A percentile compares a stretch with the other conserved stretches of the same genome.
Evolutionary conservation across 2,329 filamentous ascomycete genomes (phyloP).

Genomic region (Nemania abortiva): DNA sequence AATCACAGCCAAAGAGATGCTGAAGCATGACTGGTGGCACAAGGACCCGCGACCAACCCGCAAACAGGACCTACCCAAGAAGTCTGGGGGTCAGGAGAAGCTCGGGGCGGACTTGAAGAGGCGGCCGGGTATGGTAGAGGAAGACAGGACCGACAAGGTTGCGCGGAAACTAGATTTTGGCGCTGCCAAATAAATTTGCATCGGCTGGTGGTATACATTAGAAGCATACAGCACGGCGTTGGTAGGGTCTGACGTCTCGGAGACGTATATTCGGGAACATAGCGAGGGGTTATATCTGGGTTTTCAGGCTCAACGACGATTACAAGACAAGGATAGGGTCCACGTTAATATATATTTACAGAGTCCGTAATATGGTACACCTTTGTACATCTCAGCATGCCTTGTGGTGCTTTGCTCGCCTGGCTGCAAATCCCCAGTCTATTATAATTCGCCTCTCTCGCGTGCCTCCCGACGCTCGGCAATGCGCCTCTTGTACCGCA

Average conservation of each 20-base stretch:
- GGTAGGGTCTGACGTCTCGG: conserved; percentile 28
- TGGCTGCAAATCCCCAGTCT: neutral
- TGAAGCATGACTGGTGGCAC: conserved; percentile 89
- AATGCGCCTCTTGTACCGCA: conserved; percentile 86
- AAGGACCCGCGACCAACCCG: conserved; percentile 84
- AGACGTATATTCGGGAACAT: conserved; percentile 4
- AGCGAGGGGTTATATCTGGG: neutral
- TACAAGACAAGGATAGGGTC: conserved; percentile 7
- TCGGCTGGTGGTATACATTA: conserved; percentile 5
- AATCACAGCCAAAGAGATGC: conserved; percentile 79
- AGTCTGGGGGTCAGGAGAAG: conserved; percentile 77
- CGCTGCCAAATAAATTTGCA: conserved; percentile 53
- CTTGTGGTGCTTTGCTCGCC: neutral
- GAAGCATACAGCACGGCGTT: conserved; percentile 41
- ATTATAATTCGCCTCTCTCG: conserved; percentile 51
- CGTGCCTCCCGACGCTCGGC: conserved; percentile 78
- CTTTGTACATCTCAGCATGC: conserved; percentile 35
- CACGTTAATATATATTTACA: conserved; percentile 29
- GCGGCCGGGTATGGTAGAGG: conserved; percentile 77
- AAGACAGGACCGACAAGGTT: conserved; percentile 77
- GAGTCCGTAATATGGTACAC: conserved; percentile 45
- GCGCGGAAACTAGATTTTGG: conserved; percentile 87
- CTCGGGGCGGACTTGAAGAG: conserved; percentile 86
- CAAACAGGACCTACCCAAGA: conserved; percentile 84
- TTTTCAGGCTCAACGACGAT: neutral